phyloP scores from a whole-genome alignment of 2,329 filamentous ascomycete genomes.

The Pyrenochaeta sp. region DNA sequence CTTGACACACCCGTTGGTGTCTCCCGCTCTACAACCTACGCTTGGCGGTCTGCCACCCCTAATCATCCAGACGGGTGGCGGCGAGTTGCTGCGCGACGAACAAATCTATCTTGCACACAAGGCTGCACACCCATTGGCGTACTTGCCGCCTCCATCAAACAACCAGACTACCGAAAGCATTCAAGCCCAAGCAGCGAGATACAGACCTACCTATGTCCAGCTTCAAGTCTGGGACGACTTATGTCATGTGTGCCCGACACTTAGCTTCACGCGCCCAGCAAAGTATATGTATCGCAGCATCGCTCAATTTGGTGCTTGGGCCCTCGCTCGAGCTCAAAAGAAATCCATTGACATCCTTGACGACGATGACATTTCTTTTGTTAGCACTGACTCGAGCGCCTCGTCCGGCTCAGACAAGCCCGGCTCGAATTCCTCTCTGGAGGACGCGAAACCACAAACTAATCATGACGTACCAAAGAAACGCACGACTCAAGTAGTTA shows the following conservation, averaged over 20 bases:
- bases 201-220: constrained; percentile 87
- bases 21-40: constrained; percentile 85
- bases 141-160: constrained; percentile 65
- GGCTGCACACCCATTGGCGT: constrained; percentile 81
- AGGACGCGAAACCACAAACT: constrained; percentile 33
- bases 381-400: constrained; percentile 64
- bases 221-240: constrained; percentile 96
- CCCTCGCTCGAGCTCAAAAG: constrained; percentile 81
- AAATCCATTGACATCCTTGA: constrained; percentile 81
- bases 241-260: constrained; percentile 88
- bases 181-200: constrained; percentile 72
- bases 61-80: constrained; percentile 85
- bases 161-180: constrained; percentile 62
- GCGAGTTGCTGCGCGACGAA: constrained; percentile 89
- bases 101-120: constrained; percentile 97
- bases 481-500: constrained; percentile 24
- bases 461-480: constrained; percentile 23
- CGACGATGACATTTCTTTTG: constrained; percentile 78
- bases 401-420: constrained; percentile 25
- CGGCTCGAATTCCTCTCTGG: constrained; percentile 27
- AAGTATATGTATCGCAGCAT: constrained; percentile 96
- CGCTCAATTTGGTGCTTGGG: constrained; percentile 93
- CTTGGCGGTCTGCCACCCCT: constrained; percentile 89
- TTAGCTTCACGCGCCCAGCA: constrained; percentile 95
- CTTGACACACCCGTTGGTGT: constrained; percentile 86